Evolutionary conservation across 768 basidiomycete species (phyloP), one percentile per base, ranked within the genome.

Genomic region (Chalciporus chontae): DNA sequence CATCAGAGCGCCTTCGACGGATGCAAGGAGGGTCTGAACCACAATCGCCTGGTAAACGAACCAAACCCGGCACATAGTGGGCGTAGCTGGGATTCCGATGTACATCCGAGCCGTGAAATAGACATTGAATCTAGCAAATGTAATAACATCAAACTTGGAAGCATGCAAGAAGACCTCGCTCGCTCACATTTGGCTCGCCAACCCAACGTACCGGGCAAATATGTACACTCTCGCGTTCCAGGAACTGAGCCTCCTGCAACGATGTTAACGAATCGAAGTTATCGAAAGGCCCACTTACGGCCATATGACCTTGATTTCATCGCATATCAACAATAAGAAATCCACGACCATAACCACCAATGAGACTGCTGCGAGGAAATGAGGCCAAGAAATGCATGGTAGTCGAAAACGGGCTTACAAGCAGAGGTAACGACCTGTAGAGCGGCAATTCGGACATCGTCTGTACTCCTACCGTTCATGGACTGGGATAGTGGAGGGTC

Each of bases 161-260:
- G 10, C 13, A 31, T 14, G 2, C 31, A 40, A 23, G 21, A 5
- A 24, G 13, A 45, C 8, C 14, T 19, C 10, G 18, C 60, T 23
- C 15, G 62, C 63, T 23, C 13, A 65, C 63, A 56, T 51, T 36
- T 62, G 60, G 34, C 56, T 47, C 2, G 38, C 39, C 19, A 65
- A 14, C 1, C 63, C 63, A 3, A 41, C 3, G 44, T 64, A 65
- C 17, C 63, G 56, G 21, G 48, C 24, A 4, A 52, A 2, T 4
- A 64, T 1, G 18, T 51, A 65, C 2, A 51, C 13, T 23, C 38
- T 40, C 0, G 63, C 40, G 4, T 48, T 37, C 52, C 53, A 53
- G 9, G 46, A 40, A 19, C 50, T 15, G 19, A 53, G 14, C 23
- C 41, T 47, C 8, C 61, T 59, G 48, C 10, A 10, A 7, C 27